A percentile compares a stretch with the other conserved stretches of the same genome.
Conservation (phyloP, 371 early-diverging fungal genomes). For the Actinomortierella ambigua region DNA sequence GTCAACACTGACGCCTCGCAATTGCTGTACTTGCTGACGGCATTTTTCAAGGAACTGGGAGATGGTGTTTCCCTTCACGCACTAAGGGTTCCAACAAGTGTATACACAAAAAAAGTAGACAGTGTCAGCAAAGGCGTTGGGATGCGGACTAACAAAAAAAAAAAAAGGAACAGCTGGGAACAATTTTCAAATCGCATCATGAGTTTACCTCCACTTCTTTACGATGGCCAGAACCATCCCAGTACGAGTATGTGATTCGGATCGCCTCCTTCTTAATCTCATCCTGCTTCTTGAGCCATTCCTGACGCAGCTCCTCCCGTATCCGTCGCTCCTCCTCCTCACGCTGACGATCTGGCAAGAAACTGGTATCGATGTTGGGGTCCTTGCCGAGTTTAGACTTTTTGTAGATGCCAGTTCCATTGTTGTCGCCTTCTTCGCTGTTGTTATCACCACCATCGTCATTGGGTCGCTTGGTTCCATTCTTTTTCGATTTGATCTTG, state of each 20-base stretch:
- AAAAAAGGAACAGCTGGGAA: too few relatives aligned
- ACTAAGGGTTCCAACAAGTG: slow-evolving; percentile 51
- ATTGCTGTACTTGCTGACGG: slow-evolving; percentile 79
- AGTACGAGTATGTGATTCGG: slow-evolving; percentile 88
- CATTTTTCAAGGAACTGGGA: slow-evolving; percentile 86
- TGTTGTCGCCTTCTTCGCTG: slow-evolving; percentile 20
- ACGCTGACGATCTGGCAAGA: slow-evolving; percentile 91
- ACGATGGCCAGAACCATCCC: slow-evolving; percentile 97
- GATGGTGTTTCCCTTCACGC: slow-evolving; percentile 91
- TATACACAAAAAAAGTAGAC: slow-evolving; percentile 8
- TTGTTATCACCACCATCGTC: slow-evolving; percentile 1
- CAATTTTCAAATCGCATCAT: slow-evolving; percentile 1
- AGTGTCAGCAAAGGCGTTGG: too few relatives aligned
- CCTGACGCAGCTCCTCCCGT: slow-evolving; percentile 76
- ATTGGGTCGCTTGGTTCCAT: slow-evolving; percentile 6
- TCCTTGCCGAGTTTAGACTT: slow-evolving; percentile 80
- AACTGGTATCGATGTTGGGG: slow-evolving; percentile 91
- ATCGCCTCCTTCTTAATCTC: slow-evolving; percentile 81
- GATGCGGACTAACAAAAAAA: too few relatives aligned
- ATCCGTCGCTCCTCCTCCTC: slow-evolving; percentile 78
- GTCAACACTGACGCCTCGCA: slow-evolving; percentile 84
- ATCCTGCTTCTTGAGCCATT: slow-evolving; percentile 86
- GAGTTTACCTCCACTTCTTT: slow-evolving; percentile 70
- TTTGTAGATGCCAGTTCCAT: slow-evolving; percentile 41
- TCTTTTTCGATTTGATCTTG: slow-evolving; percentile 14